phyloP scores from a whole-genome alignment of 2,329 filamentous ascomycete genomes.

The Penicillium sp. region DNA sequence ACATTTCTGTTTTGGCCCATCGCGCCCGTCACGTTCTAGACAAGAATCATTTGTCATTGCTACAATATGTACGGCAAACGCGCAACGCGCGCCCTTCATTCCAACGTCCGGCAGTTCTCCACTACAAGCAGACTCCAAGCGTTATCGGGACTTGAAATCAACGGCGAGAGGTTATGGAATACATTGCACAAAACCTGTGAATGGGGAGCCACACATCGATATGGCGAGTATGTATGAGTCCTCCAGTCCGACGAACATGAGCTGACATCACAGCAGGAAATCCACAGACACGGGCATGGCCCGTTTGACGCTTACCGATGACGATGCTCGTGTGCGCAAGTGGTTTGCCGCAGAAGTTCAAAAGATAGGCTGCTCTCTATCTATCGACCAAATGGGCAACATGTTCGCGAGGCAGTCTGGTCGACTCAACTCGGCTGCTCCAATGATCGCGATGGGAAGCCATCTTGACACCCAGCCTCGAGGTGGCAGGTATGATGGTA shows the following conservation, averaged over 20 bases:
- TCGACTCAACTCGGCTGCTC: constrained; percentile 15
- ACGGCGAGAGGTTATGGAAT: constrained; percentile 29
- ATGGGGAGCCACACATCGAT: constrained; percentile 33
- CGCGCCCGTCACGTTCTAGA: too few species aligned
- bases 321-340: constrained; percentile 65
- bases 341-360: constrained; percentile 67
- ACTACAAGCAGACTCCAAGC: constrained; percentile 12
- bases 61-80: constrained; percentile 10
- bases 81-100: constrained; percentile 10
- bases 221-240: constrained; percentile 27
- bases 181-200: constrained; percentile 34
- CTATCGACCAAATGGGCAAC: constrained; percentile 62
- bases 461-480: constrained; percentile 35
- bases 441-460: constrained; percentile 51
- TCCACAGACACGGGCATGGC: constrained; percentile 61
- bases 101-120: constrained; percentile 12
- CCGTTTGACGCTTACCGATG: constrained; percentile 67
- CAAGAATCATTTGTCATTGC: not conserved
- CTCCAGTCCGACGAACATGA: not conserved
- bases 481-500: constrained; percentile 66
- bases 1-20: too few species aligned
- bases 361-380: constrained; percentile 63
- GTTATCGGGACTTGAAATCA: constrained; percentile 29
- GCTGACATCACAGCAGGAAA: constrained; percentile 10
- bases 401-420: constrained; percentile 32